A percentile compares a stretch with the other conserved stretches of the same genome.
These are phyloP conservation scores for Pseudocercospora eumusae DNA, from an alignment of 2,329 filamentous ascomycete species.

Conservation along the genomic window DNA sequence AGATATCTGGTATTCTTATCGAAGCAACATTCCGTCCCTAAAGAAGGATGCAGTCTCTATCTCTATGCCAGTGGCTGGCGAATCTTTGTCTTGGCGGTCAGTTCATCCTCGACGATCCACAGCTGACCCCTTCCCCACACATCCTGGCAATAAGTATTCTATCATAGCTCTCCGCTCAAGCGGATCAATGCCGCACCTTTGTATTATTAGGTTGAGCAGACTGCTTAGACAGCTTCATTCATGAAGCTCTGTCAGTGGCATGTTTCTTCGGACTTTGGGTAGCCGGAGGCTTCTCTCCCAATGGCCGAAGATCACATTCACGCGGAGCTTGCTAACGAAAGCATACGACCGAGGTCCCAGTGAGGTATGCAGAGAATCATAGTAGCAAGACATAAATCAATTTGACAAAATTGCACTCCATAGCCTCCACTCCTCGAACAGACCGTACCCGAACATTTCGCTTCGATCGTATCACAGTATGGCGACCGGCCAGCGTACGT, in stretches of 20 bases:
- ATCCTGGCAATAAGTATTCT: constrained; percentile 4
- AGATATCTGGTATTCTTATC: neutral
- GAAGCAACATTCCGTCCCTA: neutral
- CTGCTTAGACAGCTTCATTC: constrained; percentile 19
- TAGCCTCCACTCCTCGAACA: constrained; percentile 67
- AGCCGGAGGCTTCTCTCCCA: constrained; percentile 22
- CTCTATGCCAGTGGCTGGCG: constrained; percentile 1
- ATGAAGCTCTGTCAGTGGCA: constrained; percentile 27
- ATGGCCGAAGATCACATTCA: neutral
- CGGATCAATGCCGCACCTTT: constrained; percentile 12
- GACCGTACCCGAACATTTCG: constrained; percentile 74
- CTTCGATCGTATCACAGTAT: constrained; percentile 61
- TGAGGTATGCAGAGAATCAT: constrained; percentile 28
- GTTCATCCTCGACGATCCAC: constrained; percentile 1
- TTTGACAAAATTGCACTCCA: neutral
- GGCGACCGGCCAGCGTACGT: constrained; percentile 65
- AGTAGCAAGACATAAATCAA: neutral
- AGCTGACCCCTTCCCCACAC: constrained; percentile 6
- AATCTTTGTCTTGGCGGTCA: neutral
- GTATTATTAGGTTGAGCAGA: constrained; percentile 1
- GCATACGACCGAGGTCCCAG: constrained; percentile 37
- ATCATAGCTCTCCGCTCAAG: constrained; percentile 8
- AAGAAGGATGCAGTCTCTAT: neutral
- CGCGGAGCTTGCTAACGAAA: constrained; percentile 32
- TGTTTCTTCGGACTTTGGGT: constrained; percentile 30